Base-by-base conservation (phyloP, 805 yeast genomes). In the Pichia cephalocereana region DNA sequence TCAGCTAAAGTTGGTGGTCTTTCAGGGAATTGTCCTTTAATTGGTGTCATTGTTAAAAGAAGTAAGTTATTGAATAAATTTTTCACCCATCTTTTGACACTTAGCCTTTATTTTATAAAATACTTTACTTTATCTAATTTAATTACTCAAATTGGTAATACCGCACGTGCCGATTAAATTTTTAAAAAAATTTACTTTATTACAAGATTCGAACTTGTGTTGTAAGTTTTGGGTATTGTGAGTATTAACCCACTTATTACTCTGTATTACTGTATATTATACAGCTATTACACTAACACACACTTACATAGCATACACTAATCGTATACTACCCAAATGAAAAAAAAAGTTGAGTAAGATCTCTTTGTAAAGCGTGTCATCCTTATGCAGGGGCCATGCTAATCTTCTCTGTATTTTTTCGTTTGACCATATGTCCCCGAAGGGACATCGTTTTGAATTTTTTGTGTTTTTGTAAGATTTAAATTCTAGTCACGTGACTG, bases 371-470 rank as follows among this genome's bases (percentile, higher is more conserved):
- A 90, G 96, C 97, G 97, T 95, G 96, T 90, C 98, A 91, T 91
- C 98, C 96, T 93, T 93, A 93, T 91, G 98, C 98, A 91, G 96
- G 98, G 98, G 96, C 96, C 95, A 95, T 93, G 98, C 98, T 91
- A 90, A 91, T 93, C 98, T 91, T 91, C 99, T 91, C 98, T 91
- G 99, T 91, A 91, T 91, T 89, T 96, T 84, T 91, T 90, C 96
- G 90, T 83, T 91, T 91, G 97, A 91, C 97, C 91, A 88, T 83
- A 82, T 83, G 91, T 82, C 89, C 86, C 82, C 39, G 39, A 78
- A 73, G 76, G 82, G 81, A 64, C 70, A 43, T 23, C 14, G 9
- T 10, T n/a, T 38, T 27, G 2, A 27, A 18, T 40, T 44, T 19
- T n/a, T n/a, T n/a, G n/a, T n/a, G n/a, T n/a, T n/a, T n/a, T n/a